These are phyloP conservation scores for Phyllachora maydis DNA, from an alignment of 2,329 filamentous ascomycete species.

Conservation along the genomic window DNA sequence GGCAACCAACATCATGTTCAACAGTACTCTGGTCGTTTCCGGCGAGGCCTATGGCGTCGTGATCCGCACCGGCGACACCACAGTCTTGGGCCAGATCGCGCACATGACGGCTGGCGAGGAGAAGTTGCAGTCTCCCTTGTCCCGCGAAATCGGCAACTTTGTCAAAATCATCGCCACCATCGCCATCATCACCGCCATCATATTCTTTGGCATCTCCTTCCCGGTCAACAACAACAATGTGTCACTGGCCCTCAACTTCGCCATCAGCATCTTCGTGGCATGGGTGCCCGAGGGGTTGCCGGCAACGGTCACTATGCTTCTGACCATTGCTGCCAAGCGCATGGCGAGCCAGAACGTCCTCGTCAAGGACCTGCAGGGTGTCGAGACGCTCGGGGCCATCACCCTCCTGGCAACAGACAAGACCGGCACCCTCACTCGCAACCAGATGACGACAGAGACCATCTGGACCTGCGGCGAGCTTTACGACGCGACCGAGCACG, in stretches of 20 bases:
- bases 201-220: constrained; percentile 7
- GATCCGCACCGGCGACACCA: constrained; percentile 29
- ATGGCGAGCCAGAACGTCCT: constrained; percentile 27
- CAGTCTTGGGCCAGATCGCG: constrained; percentile 33
- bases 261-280: constrained; percentile 11
- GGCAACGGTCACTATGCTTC: constrained; percentile 13
- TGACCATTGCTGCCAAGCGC: constrained; percentile 13
- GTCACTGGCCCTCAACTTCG: constrained; percentile 5
- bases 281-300: constrained; percentile 19
- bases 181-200: constrained; percentile 7
- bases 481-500: constrained; percentile 31
- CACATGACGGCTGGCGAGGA: constrained; percentile 10
- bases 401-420: constrained; percentile 41
- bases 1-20: constrained; percentile 30
- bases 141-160: constrained; percentile 12
- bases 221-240: constrained; percentile 6
- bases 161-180: constrained; percentile 12
- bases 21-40: constrained; percentile 29
- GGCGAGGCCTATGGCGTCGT: constrained; percentile 31
- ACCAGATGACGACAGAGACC: constrained; percentile 32
- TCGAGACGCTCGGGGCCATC: constrained; percentile 33
- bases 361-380: constrained; percentile 31
- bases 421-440: constrained; percentile 42
- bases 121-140: constrained; percentile 9
- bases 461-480: constrained; percentile 4